Base-by-base conservation (phyloP, 441 rosid genomes). In the Cnidoscolus chayamansa region DNA sequence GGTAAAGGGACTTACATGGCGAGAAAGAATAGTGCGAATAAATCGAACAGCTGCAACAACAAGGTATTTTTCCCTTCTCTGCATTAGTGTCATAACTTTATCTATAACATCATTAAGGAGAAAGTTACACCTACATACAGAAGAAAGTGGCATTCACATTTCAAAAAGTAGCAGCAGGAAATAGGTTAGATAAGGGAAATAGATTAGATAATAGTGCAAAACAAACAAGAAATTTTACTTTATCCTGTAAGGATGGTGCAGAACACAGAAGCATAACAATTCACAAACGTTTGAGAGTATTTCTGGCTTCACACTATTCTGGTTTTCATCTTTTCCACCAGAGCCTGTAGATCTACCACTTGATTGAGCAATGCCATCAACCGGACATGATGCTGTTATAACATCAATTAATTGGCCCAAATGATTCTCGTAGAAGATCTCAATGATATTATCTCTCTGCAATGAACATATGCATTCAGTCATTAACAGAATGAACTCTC, bases 351-450 rank as follows among this genome's bases (percentile, higher is more conserved):
- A 86, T 79, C 82, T 81, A 79, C 80, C 78, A 63, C 68, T 78
- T 30, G 87, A 80, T 79, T 64, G 79, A 57, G 80, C 81, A 80
- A 55, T 55, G 65, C 58, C 76, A 51, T 81, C 81, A 20, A 76
- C 78, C 59, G 88, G 87, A 76, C 98, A 92, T 11, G 99, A 89
- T 77, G 87, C 86, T 63, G 84, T 82, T 72, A 96, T 92, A 72
- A 96, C 90, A 79, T 94, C 98, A 78, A 96, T 85, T 73, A 96
- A 84, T 76, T 88, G 94, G 72, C 81, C 89, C 87, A 96, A 83
- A 83, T 96, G 98, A 84, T 88, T 92, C 90, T 96, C 98, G 76
- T 86, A 96, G 85, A 96, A 96, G 59, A 92, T 96, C 79, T 96
- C 98, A 79, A 90, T 82, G 71, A 92, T 84, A 74, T 78, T 83